Evolutionary conservation across 2,329 filamentous ascomycete genomes (phyloP).

Genomic region (Aspergillus hiratsukae): DNA sequence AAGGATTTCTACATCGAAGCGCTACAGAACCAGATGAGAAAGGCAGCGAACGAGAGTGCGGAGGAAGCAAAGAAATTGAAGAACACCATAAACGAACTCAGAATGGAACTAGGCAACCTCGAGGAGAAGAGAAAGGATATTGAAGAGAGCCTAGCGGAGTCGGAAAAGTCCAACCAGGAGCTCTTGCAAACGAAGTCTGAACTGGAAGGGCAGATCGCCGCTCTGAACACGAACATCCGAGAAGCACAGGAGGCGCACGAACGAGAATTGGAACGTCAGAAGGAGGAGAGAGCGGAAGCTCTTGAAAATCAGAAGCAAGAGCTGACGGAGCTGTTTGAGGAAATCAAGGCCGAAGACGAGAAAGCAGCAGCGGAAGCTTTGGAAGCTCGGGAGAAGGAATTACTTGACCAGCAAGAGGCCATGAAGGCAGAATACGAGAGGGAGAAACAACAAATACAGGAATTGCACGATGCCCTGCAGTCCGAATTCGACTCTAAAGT

Average conservation of each 20-base stretch:
- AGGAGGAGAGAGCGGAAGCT: conserved; percentile 30
- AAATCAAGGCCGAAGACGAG: conserved; percentile 42
- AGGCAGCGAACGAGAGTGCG: conserved; percentile 47
- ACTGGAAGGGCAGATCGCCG: conserved; percentile 39
- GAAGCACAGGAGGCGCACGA: conserved; percentile 44
- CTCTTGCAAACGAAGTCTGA: conserved; percentile 43
- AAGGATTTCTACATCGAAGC: conserved; percentile 53
- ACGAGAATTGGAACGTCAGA: conserved; percentile 30
- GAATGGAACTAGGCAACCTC: conserved; percentile 46
- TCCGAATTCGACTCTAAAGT: conserved; percentile 34
- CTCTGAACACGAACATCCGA: conserved; percentile 34
- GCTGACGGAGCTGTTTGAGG: conserved; percentile 46
- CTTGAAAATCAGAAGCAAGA: conserved; percentile 43
- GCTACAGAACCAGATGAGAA: conserved; percentile 48
- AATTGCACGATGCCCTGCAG: conserved; percentile 33
- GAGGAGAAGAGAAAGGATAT: conserved; percentile 52
- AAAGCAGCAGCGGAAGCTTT: conserved; percentile 34
- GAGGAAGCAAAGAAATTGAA: conserved; percentile 43
- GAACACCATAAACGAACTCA: conserved; percentile 45
- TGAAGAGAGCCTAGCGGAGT: conserved; percentile 42
- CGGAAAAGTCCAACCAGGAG: conserved; percentile 42
- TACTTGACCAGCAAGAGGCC: conserved; percentile 36
- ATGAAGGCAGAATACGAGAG: conserved; percentile 33
- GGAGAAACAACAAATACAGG: conserved; percentile 36
- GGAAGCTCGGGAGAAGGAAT: conserved; percentile 39